Evolutionary conservation across 2,329 filamentous ascomycete genomes (phyloP).

Genomic region (Claviceps pazoutovae): DNA sequence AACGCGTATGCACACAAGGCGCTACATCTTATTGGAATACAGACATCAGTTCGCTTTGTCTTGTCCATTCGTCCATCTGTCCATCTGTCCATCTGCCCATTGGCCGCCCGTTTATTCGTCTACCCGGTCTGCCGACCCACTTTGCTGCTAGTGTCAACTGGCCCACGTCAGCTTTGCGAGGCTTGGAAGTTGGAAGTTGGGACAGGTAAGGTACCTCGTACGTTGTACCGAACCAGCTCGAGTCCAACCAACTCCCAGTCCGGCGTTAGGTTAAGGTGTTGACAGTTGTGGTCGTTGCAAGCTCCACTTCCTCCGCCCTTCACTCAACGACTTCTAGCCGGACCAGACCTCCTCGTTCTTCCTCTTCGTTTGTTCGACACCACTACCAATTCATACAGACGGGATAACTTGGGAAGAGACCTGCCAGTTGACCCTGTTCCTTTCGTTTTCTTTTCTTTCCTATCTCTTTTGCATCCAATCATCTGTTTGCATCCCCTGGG

Average conservation of each 20-base stretch:
- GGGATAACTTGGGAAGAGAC: conserved; percentile 8
- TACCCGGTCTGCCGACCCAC: no score
- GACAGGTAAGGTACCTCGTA: no score
- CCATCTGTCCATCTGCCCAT: no score
- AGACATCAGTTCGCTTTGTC: no score
- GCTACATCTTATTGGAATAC: no score
- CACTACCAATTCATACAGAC: background rate
- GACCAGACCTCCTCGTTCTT: conserved; percentile 3
- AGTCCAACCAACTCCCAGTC: background rate
- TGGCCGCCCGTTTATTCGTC: no score
- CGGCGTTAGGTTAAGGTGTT: background rate
- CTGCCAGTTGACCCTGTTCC: conserved; percentile 2
- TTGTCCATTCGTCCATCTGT: no score
- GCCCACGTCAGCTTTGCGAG: no score
- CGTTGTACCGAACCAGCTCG: no score
- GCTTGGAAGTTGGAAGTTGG: no score
- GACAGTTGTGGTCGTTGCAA: background rate
- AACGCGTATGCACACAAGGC: no score
- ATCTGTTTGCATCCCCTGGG: conserved; percentile 4
- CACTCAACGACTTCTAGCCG: conserved; percentile 6
- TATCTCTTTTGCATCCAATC: background rate
- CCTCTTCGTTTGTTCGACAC: conserved; percentile 8
- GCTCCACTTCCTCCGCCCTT: conserved; percentile 3
- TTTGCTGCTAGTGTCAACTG: no score
- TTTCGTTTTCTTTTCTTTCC: background rate